These are phyloP conservation scores for Talaromyces sp. DNA, from an alignment of 2,329 filamentous ascomycete species.

Conservation along the genomic window DNA sequence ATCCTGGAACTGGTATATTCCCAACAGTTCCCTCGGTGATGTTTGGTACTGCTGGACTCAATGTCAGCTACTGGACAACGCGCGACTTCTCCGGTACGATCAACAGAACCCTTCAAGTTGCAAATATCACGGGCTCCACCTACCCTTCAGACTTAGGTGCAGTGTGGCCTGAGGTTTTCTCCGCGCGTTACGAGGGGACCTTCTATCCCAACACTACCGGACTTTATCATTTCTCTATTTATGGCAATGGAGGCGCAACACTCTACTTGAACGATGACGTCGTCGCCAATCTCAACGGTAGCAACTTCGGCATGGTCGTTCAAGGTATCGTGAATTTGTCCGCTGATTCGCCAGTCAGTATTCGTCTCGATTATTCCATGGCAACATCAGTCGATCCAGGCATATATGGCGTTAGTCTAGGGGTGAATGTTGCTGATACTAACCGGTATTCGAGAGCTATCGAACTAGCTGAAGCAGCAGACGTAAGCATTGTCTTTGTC, in stretches of 20 bases:
- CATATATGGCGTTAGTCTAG: background rate
- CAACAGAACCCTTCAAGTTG: background rate
- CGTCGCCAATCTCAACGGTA: background rate
- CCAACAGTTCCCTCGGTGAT: background rate
- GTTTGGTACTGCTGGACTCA: background rate
- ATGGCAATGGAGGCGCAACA: background rate
- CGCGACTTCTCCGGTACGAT: background rate
- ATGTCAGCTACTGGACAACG: background rate
- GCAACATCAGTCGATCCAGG: background rate
- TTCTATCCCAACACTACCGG: background rate
- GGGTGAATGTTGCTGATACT: background rate
- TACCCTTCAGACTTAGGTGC: background rate
- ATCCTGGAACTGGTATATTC: background rate
- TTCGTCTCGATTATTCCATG: background rate
- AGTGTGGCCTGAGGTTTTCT: background rate
- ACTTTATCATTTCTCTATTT: background rate
- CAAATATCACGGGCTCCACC: background rate
- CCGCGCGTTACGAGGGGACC: background rate
- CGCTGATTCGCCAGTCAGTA: background rate
- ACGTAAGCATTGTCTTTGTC: background rate
- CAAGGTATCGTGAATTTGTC: background rate
- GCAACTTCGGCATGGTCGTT: background rate
- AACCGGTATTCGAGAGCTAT: background rate
- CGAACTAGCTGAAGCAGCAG: background rate
- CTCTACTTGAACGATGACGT: background rate